Evolutionary conservation across 441 rosid genomes (phyloP).

Genomic region (Hura crepitans): DNA sequence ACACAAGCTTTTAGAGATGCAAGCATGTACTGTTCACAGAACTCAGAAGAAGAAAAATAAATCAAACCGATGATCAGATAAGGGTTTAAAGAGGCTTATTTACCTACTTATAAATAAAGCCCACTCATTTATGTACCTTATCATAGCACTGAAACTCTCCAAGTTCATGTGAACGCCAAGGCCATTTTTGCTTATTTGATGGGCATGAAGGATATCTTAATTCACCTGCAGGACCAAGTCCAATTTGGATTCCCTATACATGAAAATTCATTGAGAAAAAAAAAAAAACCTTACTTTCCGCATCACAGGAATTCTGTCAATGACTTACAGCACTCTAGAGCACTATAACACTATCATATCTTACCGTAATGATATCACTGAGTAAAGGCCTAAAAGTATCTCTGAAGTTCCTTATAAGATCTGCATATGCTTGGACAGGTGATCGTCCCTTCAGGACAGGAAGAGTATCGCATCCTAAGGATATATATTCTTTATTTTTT

Average conservation of each 20-base stretch:
- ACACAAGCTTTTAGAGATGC: constrained; percentile 44
- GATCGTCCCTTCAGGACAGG: constrained; percentile 49
- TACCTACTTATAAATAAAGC: constrained; percentile 5
- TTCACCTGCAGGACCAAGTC: constrained; percentile 63
- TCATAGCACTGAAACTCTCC: constrained; percentile 59
- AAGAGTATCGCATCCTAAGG: constrained; percentile 50
- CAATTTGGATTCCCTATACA: constrained; percentile 48
- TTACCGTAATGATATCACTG: constrained; percentile 40
- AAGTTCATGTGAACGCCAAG: constrained; percentile 37
- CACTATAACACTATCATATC: constrained; percentile 8
- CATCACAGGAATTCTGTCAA: constrained; percentile 3
- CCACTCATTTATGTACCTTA: constrained; percentile 33
- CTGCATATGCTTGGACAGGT: constrained; percentile 47
- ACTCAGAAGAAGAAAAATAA: constrained; percentile 8
- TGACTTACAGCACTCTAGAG: background rate
- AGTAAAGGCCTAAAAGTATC: constrained; percentile 40
- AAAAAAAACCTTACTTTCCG: constrained; percentile 8
- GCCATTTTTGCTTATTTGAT: constrained; percentile 34
- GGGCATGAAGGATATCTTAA: constrained; percentile 50
- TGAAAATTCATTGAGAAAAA: background rate
- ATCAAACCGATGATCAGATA: background rate
- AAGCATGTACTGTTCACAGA: constrained; percentile 40
- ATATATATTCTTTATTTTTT: constrained; percentile 45
- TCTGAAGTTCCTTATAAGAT: constrained; percentile 48
- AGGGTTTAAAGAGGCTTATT: background rate